Percentiles rank a stretch among this genome's conserved stretches.
Conservation (phyloP, 2,329 filamentous ascomycete species). For the Knoxdaviesia proteae region DNA sequence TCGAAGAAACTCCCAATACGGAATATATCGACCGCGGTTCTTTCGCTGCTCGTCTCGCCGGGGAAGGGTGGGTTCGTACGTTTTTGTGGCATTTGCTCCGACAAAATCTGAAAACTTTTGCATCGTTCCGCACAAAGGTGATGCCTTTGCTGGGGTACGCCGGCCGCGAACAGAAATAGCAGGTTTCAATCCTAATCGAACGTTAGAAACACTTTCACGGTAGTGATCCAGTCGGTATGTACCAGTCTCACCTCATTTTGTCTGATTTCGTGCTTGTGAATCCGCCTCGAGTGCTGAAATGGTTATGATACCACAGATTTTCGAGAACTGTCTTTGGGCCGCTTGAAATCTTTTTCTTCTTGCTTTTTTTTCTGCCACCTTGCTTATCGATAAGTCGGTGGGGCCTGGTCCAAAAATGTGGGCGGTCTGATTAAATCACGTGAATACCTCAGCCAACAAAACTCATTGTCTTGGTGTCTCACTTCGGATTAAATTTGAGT, state of each 20-base stretch:
- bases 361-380: background rate
- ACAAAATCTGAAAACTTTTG: conserved; percentile 33
- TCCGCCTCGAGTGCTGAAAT: too few species aligned
- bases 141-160: conserved; percentile 36
- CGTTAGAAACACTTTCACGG: background rate
- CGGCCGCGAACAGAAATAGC: conserved; percentile 25
- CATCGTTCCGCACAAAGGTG: conserved; percentile 27
- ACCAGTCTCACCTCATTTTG: conserved; percentile 5
- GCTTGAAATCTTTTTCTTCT: background rate
- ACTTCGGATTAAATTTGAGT: too few species aligned
- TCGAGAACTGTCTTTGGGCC: too few species aligned
- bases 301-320: too few species aligned
- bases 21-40: background rate
- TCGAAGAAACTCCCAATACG: too few species aligned
- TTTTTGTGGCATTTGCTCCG: conserved; percentile 40
- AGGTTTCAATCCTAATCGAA: conserved; percentile 19
- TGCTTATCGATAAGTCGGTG: background rate
- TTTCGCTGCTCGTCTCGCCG: background rate
- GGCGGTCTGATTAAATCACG: too few species aligned
- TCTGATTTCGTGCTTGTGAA: background rate
- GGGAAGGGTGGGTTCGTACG: conserved; percentile 12
- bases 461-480: too few species aligned
- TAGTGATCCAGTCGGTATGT: background rate
- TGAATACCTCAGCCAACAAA: too few species aligned
- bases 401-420: background rate